Conservation (phyloP, 108 stramenopile genomes). For the Cyclotella choctawhatcheeana region DNA sequence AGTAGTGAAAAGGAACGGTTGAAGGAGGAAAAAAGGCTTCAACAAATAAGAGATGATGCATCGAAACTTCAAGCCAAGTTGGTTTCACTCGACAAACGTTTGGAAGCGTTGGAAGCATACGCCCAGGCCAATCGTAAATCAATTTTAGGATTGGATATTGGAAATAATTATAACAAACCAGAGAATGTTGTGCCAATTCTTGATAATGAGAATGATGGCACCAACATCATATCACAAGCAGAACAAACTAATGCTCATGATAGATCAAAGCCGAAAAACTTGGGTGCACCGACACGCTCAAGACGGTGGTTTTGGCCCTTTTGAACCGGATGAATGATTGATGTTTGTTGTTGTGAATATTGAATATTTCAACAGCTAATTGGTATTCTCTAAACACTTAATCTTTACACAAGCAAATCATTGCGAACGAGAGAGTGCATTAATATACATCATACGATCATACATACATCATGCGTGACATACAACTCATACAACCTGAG, state of each 20-base stretch:
- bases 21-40: slow-evolving; percentile 58
- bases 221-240: not conserved
- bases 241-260: not conserved
- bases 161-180: slow-evolving; percentile 54
- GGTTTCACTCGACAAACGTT: slow-evolving; percentile 62
- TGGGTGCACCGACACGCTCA: not conserved
- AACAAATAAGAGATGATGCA: slow-evolving; percentile 54
- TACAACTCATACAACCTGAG: not conserved
- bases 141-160: slow-evolving; percentile 40
- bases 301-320: not conserved
- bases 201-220: not conserved
- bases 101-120: slow-evolving; percentile 76
- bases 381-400: too few species aligned
- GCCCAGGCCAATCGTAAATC: slow-evolving; percentile 53
- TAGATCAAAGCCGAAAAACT: too few species aligned
- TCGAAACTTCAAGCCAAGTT: slow-evolving; percentile 71
- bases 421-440: too few species aligned
- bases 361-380: too few species aligned
- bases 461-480: not conserved
- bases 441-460: not conserved
- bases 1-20: slow-evolving; percentile 55
- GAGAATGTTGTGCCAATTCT: slow-evolving; percentile 5
- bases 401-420: too few species aligned
- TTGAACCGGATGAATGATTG: not conserved
- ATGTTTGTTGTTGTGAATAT: not conserved